These are phyloP conservation scores for Yamadazyma diddensiae DNA, from an alignment of 1,139 yeast genomes.

Conservation along the genomic window DNA sequence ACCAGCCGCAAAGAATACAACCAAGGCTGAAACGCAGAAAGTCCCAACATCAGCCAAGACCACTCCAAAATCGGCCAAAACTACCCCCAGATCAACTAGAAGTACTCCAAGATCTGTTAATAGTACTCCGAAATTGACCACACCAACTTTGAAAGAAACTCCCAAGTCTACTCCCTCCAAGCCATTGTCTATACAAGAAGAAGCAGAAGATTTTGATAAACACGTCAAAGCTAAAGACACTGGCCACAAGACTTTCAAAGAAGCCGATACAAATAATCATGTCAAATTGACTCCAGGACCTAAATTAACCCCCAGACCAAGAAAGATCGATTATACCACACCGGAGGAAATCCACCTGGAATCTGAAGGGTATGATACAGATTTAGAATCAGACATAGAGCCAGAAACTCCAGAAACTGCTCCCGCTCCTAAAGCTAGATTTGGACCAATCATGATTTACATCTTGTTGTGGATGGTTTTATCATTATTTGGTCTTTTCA, in stretches of 20 bases:
- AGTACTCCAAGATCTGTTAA: background rate
- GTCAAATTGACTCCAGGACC: constrained; percentile 18
- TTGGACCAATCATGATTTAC: constrained; percentile 12
- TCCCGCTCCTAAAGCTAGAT: background rate
- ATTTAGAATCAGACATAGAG: too few relatives aligned
- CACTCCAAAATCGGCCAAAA: background rate
- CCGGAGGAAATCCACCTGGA: too few relatives aligned
- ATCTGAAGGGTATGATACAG: too few relatives aligned
- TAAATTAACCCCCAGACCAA: constrained; percentile 17
- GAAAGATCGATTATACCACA: constrained; percentile 6
- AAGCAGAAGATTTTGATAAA: constrained; percentile 6
- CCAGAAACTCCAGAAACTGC: too few relatives aligned
- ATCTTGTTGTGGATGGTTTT: constrained; percentile 28
- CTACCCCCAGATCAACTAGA: background rate
- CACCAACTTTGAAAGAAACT: background rate
- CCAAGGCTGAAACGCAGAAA: too few relatives aligned
- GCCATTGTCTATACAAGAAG: constrained; percentile 4
- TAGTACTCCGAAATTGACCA: too few relatives aligned
- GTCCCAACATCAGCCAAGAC: background rate
- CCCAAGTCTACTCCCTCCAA: background rate
- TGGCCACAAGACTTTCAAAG: background rate
- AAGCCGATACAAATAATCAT: background rate
- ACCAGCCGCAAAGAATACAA: too few relatives aligned
- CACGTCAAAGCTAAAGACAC: constrained; percentile 7
- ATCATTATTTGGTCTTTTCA: constrained; percentile 29